Conservation (phyloP, 176 grass and related monocot species). For the Oryza australiensis region DNA sequence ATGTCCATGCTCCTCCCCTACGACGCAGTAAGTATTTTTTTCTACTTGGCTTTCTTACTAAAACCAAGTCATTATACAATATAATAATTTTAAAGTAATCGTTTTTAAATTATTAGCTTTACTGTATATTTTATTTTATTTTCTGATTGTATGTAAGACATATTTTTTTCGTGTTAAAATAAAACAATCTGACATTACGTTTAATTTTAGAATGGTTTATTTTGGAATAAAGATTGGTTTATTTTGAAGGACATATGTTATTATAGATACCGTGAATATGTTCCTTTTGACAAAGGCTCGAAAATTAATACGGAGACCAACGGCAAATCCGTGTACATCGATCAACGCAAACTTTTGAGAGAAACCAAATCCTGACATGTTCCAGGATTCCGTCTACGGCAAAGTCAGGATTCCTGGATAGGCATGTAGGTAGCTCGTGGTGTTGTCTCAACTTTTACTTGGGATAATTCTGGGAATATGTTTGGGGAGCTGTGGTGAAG, state of each 20-base stretch:
- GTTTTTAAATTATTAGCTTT: too few species aligned
- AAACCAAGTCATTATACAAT: too few species aligned
- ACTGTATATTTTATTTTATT: too few species aligned
- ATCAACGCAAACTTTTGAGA: neutral
- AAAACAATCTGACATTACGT: too few species aligned
- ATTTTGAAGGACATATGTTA: too few species aligned
- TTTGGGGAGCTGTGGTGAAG: neutral
- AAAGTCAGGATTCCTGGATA: neutral
- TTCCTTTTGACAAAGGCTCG: neutral
- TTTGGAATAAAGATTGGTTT: too few species aligned
- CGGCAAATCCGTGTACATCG: neutral
- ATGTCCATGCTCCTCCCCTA: conserved; percentile 97
- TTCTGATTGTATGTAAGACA: too few species aligned
- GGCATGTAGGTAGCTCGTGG: neutral
- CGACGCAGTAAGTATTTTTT: conserved; percentile 59
- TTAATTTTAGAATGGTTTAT: too few species aligned
- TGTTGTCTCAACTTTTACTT: neutral
- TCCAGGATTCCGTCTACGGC: neutral
- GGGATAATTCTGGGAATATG: neutral
- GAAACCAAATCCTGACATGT: neutral
- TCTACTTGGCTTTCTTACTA: too few species aligned
- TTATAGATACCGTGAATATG: too few species aligned
- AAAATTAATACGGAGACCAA: neutral
- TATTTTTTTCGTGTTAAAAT: too few species aligned
- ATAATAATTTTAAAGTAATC: too few species aligned